Percentiles rank a stretch among this genome's conserved stretches.
Evolutionary conservation across 2,329 filamentous ascomycete genomes (phyloP).

Genomic region (Pseudogymnoascus sp.): DNA sequence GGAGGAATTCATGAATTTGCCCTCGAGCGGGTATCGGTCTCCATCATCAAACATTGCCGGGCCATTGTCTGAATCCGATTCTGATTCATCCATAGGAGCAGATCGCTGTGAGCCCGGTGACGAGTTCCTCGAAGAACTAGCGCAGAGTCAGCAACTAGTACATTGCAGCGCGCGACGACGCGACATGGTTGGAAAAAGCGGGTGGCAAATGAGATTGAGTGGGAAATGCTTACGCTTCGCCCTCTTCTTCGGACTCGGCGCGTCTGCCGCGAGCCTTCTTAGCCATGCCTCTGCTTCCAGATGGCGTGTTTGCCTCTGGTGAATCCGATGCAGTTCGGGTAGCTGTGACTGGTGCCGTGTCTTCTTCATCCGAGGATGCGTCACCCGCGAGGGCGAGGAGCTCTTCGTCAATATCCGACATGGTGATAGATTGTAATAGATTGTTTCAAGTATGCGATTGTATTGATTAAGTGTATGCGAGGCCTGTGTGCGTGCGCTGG

Average conservation of each 20-base stretch:
- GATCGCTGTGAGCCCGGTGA: constrained; percentile 70
- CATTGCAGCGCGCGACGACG: constrained; percentile 9
- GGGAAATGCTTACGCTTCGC: constrained; percentile 63
- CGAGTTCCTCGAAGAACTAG: constrained; percentile 59
- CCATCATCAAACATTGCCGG: constrained; percentile 45
- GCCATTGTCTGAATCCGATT: constrained; percentile 61
- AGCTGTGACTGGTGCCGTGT: constrained; percentile 34
- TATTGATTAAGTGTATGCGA: not conserved
- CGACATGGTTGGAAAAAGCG: constrained; percentile 11
- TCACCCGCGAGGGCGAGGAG: constrained; percentile 87
- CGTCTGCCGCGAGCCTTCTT: constrained; percentile 45
- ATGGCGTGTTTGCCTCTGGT: constrained; percentile 39
- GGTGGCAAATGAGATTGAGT: constrained; percentile 9
- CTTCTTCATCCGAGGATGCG: constrained; percentile 50
- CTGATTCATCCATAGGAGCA: constrained; percentile 83
- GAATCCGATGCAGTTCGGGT: constrained; percentile 27
- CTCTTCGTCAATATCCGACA: constrained; percentile 90
- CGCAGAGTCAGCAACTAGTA: constrained; percentile 1
- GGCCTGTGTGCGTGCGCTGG: not conserved
- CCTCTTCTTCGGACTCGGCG: constrained; percentile 65
- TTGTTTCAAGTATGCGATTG: not conserved
- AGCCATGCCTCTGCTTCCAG: constrained; percentile 30
- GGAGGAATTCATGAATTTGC: constrained; percentile 65
- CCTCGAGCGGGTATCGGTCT: constrained; percentile 76
- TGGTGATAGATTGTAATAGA: constrained; percentile 32